These are phyloP conservation scores for Pseudofabraea citricarpa DNA, from an alignment of 2,329 filamentous ascomycete genomes.

Conservation along the genomic window DNA sequence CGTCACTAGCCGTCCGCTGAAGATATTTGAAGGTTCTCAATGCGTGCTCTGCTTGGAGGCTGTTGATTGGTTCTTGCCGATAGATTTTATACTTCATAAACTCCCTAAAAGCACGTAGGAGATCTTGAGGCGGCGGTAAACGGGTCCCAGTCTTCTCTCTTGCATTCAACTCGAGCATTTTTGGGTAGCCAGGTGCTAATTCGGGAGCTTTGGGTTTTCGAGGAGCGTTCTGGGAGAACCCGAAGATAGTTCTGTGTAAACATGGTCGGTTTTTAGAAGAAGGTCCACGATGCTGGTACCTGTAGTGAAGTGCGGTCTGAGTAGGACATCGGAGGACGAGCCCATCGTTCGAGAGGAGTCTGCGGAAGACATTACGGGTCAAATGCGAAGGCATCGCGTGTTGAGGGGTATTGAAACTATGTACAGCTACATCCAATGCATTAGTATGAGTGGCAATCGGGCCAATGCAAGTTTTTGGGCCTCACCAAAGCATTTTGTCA, in stretches of 20 bases:
- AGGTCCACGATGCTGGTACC: constrained; percentile 29
- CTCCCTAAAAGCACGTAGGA: constrained; percentile 58
- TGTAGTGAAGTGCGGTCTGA: constrained; percentile 19
- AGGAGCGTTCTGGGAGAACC: constrained; percentile 55
- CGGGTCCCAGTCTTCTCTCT: constrained; percentile 59
- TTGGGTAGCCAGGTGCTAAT: constrained; percentile 66
- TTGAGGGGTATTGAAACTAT: constrained; percentile 8
- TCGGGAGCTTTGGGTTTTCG: constrained; percentile 56
- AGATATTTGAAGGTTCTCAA: constrained; percentile 58
- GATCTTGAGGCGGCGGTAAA: constrained; percentile 56
- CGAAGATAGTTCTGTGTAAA: constrained; percentile 58
- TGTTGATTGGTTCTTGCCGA: constrained; percentile 49
- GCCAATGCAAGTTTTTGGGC: not conserved
- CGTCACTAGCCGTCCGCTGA: constrained; percentile 26
- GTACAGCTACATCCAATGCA: constrained; percentile 1
- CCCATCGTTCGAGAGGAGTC: constrained; percentile 46
- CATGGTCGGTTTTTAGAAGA: too few relatives aligned
- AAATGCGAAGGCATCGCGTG: constrained; percentile 52
- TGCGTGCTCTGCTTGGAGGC: constrained; percentile 61
- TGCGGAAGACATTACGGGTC: constrained; percentile 54
- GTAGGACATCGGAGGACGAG: constrained; percentile 27
- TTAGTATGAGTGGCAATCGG: not conserved
- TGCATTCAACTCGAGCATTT: constrained; percentile 63
- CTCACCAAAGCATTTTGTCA: constrained; percentile 15
- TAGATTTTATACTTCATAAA: constrained; percentile 56